Conservation (phyloP, 345 rosid species). For the Boechera divaricarpa region DNA sequence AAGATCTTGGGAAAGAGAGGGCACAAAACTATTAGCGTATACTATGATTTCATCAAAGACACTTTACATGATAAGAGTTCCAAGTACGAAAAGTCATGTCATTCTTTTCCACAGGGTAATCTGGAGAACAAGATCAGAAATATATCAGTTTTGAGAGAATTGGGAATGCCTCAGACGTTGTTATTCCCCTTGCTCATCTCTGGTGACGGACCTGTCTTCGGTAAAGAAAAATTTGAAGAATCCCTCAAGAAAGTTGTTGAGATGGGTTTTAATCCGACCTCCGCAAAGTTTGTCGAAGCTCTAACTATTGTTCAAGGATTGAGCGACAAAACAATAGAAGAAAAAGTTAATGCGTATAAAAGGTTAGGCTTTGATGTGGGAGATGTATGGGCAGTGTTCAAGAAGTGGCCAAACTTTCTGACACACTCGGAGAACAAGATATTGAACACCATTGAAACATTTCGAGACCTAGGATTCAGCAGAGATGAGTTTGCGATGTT, state of each 20-base stretch:
- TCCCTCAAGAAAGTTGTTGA: constrained; percentile 25
- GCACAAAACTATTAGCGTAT: neutral
- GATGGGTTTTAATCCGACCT: constrained; percentile 37
- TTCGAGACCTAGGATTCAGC: constrained; percentile 31
- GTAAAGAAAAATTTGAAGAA: constrained; percentile 6
- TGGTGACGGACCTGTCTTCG: neutral
- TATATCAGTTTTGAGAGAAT: neutral
- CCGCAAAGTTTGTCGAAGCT: constrained; percentile 28
- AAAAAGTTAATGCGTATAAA: neutral
- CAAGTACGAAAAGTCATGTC: neutral
- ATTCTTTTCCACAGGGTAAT: neutral
- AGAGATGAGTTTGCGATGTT: constrained; percentile 38
- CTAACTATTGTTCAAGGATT: neutral
- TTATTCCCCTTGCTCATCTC: neutral
- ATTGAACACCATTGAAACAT: constrained; percentile 30
- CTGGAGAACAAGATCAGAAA: neutral
- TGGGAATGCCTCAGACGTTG: neutral
- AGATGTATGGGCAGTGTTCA: constrained; percentile 35
- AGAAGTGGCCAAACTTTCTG: constrained; percentile 32
- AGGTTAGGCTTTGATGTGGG: constrained; percentile 45
- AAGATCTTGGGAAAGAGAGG: neutral
- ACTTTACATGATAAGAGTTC: neutral
- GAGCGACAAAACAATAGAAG: constrained; percentile 18
- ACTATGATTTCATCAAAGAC: neutral
- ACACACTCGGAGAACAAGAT: constrained; percentile 38